Evolutionary conservation across 129 eudicot species (phyloP).

Genomic region (Lactuca saligna): DNA sequence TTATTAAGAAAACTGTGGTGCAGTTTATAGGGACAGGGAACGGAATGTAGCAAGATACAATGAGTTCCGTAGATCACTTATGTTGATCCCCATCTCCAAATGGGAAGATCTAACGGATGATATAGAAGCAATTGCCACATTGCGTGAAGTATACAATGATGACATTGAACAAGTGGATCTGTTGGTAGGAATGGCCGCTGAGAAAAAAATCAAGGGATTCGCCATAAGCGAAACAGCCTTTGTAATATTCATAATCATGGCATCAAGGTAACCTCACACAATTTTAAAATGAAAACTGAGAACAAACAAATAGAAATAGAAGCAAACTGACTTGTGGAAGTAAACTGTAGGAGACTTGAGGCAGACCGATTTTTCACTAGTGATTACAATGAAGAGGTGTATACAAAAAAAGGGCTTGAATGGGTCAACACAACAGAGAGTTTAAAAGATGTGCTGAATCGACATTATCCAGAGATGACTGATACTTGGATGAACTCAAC

Average conservation of each 20-base stretch:
- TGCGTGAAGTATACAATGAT: constrained; percentile 49
- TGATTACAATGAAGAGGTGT: constrained; percentile 49
- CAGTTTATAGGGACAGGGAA: constrained; percentile 70
- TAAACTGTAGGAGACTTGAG: constrained; percentile 49
- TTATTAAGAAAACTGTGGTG: not conserved
- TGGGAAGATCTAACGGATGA: constrained; percentile 74
- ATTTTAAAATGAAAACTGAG: not conserved
- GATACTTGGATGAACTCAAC: constrained; percentile 55
- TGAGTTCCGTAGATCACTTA: constrained; percentile 49
- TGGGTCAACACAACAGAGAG: constrained; percentile 66
- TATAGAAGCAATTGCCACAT: constrained; percentile 37
- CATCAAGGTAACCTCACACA: constrained; percentile 39
- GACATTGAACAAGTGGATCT: constrained; percentile 57
- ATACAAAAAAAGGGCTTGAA: constrained; percentile 57
- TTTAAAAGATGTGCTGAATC: constrained; percentile 59
- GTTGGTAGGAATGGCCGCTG: constrained; percentile 60
- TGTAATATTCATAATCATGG: constrained; percentile 52
- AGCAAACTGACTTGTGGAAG: not conserved
- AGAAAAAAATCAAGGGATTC: constrained; percentile 65
- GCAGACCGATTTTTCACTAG: constrained; percentile 60
- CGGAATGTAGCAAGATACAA: constrained; percentile 66
- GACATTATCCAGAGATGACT: constrained; percentile 58
- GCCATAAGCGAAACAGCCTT: constrained; percentile 74
- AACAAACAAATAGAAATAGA: not conserved
- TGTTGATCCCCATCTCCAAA: constrained; percentile 56